Percentiles rank a stretch among this genome's conserved stretches.
These are phyloP conservation scores for Yamadazyma sp. DNA, from an alignment of 1,139 yeast species.

Conservation along the genomic window DNA sequence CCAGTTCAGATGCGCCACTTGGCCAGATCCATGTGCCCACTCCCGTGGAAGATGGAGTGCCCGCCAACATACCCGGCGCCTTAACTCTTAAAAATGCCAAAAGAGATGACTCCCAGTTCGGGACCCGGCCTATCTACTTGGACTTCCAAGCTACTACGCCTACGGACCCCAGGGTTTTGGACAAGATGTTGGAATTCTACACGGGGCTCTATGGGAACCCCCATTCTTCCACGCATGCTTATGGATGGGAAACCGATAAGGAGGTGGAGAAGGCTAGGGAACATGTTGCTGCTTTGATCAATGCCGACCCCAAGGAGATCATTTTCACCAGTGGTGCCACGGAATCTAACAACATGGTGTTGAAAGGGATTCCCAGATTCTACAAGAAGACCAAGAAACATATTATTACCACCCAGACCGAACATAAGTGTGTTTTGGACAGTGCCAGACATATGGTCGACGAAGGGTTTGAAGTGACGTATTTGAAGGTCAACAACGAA, in stretches of 20 bases:
- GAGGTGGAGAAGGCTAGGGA: constrained; percentile 87
- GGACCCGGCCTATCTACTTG: constrained; percentile 84
- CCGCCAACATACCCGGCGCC: constrained; percentile 42
- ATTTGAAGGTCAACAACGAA: constrained; percentile 76
- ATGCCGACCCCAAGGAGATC: constrained; percentile 95
- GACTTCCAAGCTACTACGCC: constrained; percentile 99
- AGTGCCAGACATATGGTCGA: constrained; percentile 93
- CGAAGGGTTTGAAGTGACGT: constrained; percentile 96
- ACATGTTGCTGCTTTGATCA: constrained; percentile 77
- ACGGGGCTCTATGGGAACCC: constrained; percentile 97
- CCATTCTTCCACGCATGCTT: constrained; percentile 95
- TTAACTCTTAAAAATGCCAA: constrained; percentile 45
- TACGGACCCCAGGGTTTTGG: constrained; percentile 94
- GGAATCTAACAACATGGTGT: constrained; percentile 90
- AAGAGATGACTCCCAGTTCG: constrained; percentile 50
- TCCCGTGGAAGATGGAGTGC: constrained; percentile 12
- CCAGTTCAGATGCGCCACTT: constrained; percentile 8
- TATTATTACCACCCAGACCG: constrained; percentile 94
- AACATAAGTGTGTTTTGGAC: constrained; percentile 96
- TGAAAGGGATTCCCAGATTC: constrained; percentile 94
- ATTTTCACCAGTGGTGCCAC: constrained; percentile 98
- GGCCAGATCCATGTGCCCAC: constrained; percentile 16
- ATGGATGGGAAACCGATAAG: constrained; percentile 98
- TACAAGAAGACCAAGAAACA: constrained; percentile 88
- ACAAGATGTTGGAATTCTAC: constrained; percentile 86